A percentile compares a stretch with the other conserved stretches of the same genome.
phyloP scores from a whole-genome alignment of 208 protist genomes.

The Lotmaria passim region DNA sequence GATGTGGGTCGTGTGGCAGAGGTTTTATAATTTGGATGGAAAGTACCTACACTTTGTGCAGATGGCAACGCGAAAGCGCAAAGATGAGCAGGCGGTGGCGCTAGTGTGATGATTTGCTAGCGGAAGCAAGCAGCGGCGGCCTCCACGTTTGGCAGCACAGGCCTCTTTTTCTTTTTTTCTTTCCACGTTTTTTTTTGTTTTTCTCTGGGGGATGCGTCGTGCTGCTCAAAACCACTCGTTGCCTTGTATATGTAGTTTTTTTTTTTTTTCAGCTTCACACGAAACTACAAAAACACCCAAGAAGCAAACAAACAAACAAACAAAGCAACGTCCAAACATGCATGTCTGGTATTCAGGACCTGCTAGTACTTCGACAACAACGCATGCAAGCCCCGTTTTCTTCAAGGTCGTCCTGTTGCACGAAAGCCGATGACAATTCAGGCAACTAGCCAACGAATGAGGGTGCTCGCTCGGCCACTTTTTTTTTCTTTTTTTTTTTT shows the following conservation, averaged over 20 bases:
- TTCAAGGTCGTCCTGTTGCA: too few species aligned
- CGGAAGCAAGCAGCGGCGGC: background rate
- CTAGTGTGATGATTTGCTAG: slow-evolving; percentile 11
- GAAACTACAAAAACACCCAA: too few species aligned
- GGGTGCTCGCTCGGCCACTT: too few species aligned
- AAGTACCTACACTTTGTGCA: slow-evolving; percentile 74
- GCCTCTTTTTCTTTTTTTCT: background rate
- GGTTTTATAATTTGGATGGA: slow-evolving; percentile 70
- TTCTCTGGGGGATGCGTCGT: slow-evolving; percentile 4
- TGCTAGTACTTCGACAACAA: too few species aligned
- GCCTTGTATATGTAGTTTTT: background rate
- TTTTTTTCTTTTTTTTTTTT: too few species aligned
- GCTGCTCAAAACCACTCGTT: background rate
- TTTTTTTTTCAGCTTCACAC: too few species aligned
- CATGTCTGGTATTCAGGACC: too few species aligned
- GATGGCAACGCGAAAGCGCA: slow-evolving; percentile 58
- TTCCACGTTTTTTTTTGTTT: slow-evolving; percentile 1
- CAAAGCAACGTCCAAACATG: too few species aligned
- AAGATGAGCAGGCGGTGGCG: slow-evolving; percentile 31
- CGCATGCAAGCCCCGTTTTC: too few species aligned
- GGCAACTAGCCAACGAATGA: too few species aligned
- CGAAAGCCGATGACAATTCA: too few species aligned
- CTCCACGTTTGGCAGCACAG: background rate
- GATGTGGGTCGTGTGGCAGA: slow-evolving; percentile 45
- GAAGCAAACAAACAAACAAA: too few species aligned